Percentiles rank a stretch among this genome's conserved stretches.
These are phyloP conservation scores for Scytalidium lignicola DNA, from an alignment of 2,329 filamentous ascomycete species.

Conservation along the genomic window DNA sequence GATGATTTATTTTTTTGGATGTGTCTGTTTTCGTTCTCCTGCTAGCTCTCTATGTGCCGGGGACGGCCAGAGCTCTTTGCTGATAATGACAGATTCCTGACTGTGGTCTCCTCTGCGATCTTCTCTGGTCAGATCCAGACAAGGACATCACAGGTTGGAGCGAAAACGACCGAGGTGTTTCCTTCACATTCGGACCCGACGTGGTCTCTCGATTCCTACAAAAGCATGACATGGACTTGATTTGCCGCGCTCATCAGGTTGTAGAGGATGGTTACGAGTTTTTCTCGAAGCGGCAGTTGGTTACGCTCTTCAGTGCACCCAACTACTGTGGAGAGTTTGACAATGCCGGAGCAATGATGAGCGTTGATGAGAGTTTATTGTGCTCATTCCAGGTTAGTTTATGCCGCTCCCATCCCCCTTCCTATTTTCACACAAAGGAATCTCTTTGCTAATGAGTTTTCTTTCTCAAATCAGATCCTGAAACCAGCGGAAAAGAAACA, in stretches of 20 bases:
- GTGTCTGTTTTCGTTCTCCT: conserved; percentile 10
- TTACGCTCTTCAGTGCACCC: conserved; percentile 94
- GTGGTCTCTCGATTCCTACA: conserved; percentile 96
- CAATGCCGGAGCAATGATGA: conserved; percentile 99
- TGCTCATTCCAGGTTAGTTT: conserved; percentile 89
- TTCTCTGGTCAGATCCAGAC: conserved; percentile 97
- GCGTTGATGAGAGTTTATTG: conserved; percentile 94
- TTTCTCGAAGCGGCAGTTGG: conserved; percentile 96
- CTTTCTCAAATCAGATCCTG: conserved; percentile 77
- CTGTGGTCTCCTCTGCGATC: conserved; percentile 93
- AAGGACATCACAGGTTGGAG: conserved; percentile 99
- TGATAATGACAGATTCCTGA: conserved; percentile 74
- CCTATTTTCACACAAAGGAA: not conserved
- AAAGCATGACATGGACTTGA: conserved; percentile 99
- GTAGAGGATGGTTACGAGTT: conserved; percentile 99
- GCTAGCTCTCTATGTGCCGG: conserved; percentile 20
- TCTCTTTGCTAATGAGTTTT: too few species aligned
- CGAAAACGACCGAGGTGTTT: conserved; percentile 97
- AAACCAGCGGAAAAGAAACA: conserved; percentile 99
- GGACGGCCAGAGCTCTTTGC: conserved; percentile 27
- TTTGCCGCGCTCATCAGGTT: conserved; percentile 97
- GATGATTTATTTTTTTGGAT: conserved; percentile 5
- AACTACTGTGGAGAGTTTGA: conserved; percentile 99
- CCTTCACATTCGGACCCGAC: conserved; percentile 96
- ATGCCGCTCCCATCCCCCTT: not conserved